Evolutionary conservation across 257 asterid genomes (phyloP).

Genomic region (Ehretia macrophylla): DNA sequence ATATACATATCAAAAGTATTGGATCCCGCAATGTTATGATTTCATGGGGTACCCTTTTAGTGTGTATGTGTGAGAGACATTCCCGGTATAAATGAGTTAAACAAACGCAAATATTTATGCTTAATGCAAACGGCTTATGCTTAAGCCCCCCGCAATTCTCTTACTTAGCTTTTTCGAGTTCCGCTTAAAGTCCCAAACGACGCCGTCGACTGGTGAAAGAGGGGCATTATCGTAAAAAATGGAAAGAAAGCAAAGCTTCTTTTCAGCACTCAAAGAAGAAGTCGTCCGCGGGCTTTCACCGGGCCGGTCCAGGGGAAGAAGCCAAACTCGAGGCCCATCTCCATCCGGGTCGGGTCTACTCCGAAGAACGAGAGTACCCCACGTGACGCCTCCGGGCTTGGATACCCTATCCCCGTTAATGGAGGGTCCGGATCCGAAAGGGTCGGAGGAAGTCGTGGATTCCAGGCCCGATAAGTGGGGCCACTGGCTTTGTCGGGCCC

Average conservation of each 20-base stretch:
- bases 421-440: constrained; percentile 79
- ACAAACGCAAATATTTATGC: no score
- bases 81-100: no score
- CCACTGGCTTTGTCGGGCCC: constrained; percentile 68
- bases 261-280: constrained; percentile 63
- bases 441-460: constrained; percentile 40
- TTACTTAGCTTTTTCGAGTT: no score
- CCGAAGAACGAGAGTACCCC: constrained; percentile 47
- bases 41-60: no score
- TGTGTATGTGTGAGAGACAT: no score
- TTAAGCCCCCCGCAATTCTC: neutral
- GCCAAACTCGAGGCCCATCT: constrained; percentile 31
- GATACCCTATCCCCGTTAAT: constrained; percentile 57
- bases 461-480: constrained; percentile 54
- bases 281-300: constrained; percentile 70
- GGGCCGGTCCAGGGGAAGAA: constrained; percentile 47
- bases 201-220: neutral
- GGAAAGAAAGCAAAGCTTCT: constrained; percentile 68
- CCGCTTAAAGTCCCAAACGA: neutral
- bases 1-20: constrained; percentile 20
- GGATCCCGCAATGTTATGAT: constrained; percentile 30
- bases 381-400: constrained; percentile 40
- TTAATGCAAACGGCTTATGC: neutral
- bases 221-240: constrained; percentile 13
- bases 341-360: constrained; percentile 58